Base-by-base conservation (phyloP, 2,329 filamentous ascomycete species). In the Penicillium sp. region DNA sequence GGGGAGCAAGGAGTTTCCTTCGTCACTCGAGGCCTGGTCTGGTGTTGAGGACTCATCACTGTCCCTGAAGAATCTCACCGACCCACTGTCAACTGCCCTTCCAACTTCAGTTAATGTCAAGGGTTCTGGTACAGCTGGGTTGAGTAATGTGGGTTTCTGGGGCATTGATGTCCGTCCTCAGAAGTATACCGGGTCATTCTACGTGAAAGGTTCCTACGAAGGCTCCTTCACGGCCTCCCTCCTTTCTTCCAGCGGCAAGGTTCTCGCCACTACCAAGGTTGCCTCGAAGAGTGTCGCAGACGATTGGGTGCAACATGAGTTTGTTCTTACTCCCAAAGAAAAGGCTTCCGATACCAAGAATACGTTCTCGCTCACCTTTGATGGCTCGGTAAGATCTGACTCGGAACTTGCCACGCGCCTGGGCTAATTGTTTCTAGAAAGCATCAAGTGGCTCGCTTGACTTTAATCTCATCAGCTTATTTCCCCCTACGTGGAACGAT, bases 401-500 rank as follows among this genome's bases (percentile, higher is more conserved):
- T 13, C 16, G 9, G 1, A 18, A 29, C 2, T 2, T 20, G 2
- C 24, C 9, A 22, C 1, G 10, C 10, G 2, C 4, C 1, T 5
- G 29, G 22, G 22, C 52, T 60, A 31, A 60, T 29, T 38, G 1
- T 7, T 13, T 31, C 2, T 37, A 69, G 67, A 69, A 74, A 57
- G 69, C 74, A 20, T 68, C 70, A 7, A 70, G 69, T 6, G 72
- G 72, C 32, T 74, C 74, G 1, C 69, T 81, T 9, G 76, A 81
- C 62, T 82, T 84, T 68, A 78, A 79, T 56, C 67, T 83, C 18
- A 78, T 83, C 57, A 79, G 77, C 48, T 66, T 83, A 37, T 83
- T 82, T 68, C 79, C 79, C 2, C 80, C 80, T 5, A 83, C 81
- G 1, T 83, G 79, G 75, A 82, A 82, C 50, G 65, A 76, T 57